Base-by-base conservation (phyloP, 2,329 filamentous ascomycete genomes). In the Colletotrichum sp. region DNA sequence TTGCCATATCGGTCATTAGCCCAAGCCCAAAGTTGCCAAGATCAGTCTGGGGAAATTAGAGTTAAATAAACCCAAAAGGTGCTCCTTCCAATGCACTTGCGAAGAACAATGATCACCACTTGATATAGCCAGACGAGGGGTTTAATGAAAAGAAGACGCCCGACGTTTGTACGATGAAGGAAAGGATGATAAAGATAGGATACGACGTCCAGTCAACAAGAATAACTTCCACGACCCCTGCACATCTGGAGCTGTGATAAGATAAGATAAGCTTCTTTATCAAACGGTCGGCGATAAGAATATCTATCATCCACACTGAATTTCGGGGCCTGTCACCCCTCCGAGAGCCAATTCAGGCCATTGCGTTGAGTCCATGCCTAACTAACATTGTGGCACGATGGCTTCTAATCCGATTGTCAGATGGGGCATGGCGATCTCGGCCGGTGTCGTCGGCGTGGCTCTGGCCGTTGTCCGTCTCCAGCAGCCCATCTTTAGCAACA, bases 401-500 rank as follows among this genome's bases (percentile, higher is more conserved):
- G 67, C 64, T 26, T 67, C 70, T 26, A 74, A 44, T 65, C 22
- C 70, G 18, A 52, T 73, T 6, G n/a, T 74, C 34, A 73, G 70
- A 44, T 76, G 74, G 74, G 74, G 74, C n/a, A 65, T 82, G 30
- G 77, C 81, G 75, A 79, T 84, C 70, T 82, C 82, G 63, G 74
- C 81, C 71, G 76, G 79, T 28, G 75, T 75, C 13, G 77, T 75
- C 5, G 79, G 82, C 57, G 79, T 83, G 44, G 83, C 82, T 48
- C 75, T 85, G 32, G 83, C 83, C 12, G 76, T 85, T 13, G 81
- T 77, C 63, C 72, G 62, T 60, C 44, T 70, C 68, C 78, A 79
- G 60, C 77, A 78, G 24, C 78, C 78, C 4, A 71, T 79, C 15
- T 62, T 62, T 10, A 57, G 71, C 55, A 55, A 55, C 24, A 10